Percentiles rank a stretch among this genome's conserved stretches.
Conservation (phyloP, 257 asterid genomes). For the Penstemon newberryi region DNA sequence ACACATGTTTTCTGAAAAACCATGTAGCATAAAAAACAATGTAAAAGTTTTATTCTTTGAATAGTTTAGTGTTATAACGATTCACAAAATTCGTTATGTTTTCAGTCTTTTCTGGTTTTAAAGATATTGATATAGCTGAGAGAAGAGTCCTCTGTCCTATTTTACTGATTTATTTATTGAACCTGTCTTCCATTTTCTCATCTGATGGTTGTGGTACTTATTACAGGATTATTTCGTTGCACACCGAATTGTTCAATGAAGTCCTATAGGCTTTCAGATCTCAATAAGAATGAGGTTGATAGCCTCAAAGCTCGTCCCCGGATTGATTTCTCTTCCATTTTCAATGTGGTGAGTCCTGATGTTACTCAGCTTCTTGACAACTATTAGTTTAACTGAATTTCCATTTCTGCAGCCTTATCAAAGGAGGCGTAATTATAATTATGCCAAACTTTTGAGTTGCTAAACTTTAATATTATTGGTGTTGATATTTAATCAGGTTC, state of each 20-base stretch:
- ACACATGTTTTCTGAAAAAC: background rate
- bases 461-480: conserved; percentile 13
- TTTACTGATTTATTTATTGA: background rate
- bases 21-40: conserved; percentile 3
- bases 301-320: conserved; percentile 88
- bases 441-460: conserved; percentile 5
- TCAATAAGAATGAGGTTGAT: conserved; percentile 68
- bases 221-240: conserved; percentile 49
- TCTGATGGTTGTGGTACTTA: conserved; percentile 25
- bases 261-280: conserved; percentile 84
- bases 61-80: background rate
- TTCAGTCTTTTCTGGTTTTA: background rate
- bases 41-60: background rate
- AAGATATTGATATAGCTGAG: background rate
- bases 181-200: conserved; percentile 6
- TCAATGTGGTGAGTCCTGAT: conserved; percentile 60
- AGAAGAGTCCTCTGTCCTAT: background rate
- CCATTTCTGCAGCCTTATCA: conserved; percentile 13
- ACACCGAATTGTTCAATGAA: conserved; percentile 69
- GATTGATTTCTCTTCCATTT: conserved; percentile 81
- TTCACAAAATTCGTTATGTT: background rate
- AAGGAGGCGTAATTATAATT: background rate
- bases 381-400: background rate
- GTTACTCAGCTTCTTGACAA: conserved; percentile 5
- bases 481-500: conserved; percentile 55